Evolutionary conservation across 768 basidiomycete species (phyloP), one percentile per base, ranked within the genome.

Genomic region (Lentinus tigrinus): DNA sequence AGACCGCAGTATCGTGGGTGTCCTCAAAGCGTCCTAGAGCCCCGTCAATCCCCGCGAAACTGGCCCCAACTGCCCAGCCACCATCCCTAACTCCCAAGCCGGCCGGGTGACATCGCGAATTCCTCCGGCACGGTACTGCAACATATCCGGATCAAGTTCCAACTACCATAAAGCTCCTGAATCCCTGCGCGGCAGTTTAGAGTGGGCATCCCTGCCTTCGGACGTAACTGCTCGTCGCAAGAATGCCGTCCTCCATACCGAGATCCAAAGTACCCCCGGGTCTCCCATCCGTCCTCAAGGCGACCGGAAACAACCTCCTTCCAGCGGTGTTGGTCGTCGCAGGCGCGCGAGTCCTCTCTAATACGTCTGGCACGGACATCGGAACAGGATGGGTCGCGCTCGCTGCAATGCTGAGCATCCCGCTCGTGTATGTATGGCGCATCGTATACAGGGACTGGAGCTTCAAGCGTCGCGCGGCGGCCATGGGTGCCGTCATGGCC

Each of bases 401-500:
- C 21, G 21, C 23, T 23, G 23, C 43, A 10, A 1, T 46, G 2
- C 23, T 24, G 43, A 50, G 51, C 26, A 36, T 60, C 4, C 58
- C 63, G 2, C 10, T 38, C 6, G 23, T 31, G 36, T 39, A 47
- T 34, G 52, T 42, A 5, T 21, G 47, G 8, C 37, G 40, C 13
- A 48, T 58, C 42, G n/a, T 38, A 8, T 27, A 48, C 16, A 10
- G 23, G 14, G 11, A 13, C 11, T 39, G 31, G 54, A 51, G 54
- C 19, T 27, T 52, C 11, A 42, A 19, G 19, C 28, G 60, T 21
- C 38, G 31, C 11, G 54, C 55, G 2, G 37, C 43, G 5, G 50
- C 43, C n/a, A 8, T 38, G 23, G 54, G 60, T 7, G 55, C 60
- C 0, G 44, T 56, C 5, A 40, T 61, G 11, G 47, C 72, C 11